Base-by-base conservation (phyloP, 192 early-diverging fungal genomes). In the Ambispora gerdemannii region DNA sequence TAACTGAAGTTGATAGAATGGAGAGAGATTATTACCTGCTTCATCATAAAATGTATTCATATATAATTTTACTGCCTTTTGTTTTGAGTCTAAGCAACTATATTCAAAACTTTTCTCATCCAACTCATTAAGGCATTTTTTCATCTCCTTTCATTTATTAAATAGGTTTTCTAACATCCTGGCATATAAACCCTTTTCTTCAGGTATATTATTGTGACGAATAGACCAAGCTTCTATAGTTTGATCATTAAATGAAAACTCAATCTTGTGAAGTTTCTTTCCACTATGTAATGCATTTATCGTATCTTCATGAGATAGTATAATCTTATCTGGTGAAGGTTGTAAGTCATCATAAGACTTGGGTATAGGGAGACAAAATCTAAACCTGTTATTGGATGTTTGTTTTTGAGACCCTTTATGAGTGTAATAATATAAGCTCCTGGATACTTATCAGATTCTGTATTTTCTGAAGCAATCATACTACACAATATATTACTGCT, bases 41-140 rank as follows among this genome's bases (percentile, higher is more conserved):
- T 20, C 7, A 65, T 22, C 24, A 43, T 65, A 65, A 24, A 65
- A 65, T 7, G 63, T 65, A 27, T 65, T 65, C 63, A 65, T 65
- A 47, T 49, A 65, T 31, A 65, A 20, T 15, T 65, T 65, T 1
- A 65, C 4, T 11, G 38, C 38, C 24, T 43, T 22, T 50, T 65
- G 63, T 65, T 50, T 65, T 6, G 22, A 0, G 33, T 65, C 25
- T 25, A 65, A 24, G 28, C 63, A 65, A 47, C 38, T 31, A 7
- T 49, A 65, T 19, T 49, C n/a, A 7, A 65, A 65, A 65, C n/a
- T 65, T 64, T 64, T 64, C n/a, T 64, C n/a, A 22, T 3, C 17
- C 13, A 64, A 43, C 27, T 20, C 36, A 8, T 19, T 27, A 24
- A 64, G 63, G 22, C 20, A 19, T 22, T 38, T 43, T n/a, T 64